phyloP scores from a whole-genome alignment of 2,329 filamentous ascomycete species.

The Drechslerella dactyloides region DNA sequence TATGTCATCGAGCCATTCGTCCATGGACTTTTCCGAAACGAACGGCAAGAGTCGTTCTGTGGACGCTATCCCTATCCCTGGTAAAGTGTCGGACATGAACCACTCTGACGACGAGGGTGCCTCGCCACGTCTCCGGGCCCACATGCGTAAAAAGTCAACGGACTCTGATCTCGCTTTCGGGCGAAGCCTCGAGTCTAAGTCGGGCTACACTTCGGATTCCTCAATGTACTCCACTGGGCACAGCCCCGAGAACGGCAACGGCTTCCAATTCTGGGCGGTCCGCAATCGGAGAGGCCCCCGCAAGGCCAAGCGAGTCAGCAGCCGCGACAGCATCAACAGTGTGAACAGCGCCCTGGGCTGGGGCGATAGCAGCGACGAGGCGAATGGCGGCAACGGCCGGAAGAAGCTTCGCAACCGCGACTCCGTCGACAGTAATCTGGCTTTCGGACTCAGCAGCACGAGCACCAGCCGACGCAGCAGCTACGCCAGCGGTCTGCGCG shows the following conservation, averaged over 20 bases:
- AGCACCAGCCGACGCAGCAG: conserved; percentile 41
- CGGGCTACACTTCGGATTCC: conserved; percentile 47
- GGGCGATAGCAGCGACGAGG: conserved; percentile 38
- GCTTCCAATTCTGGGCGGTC: conserved; percentile 40
- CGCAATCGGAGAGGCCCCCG: conserved; percentile 31
- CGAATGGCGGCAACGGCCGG: conserved; percentile 13
- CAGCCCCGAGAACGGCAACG: conserved; percentile 32
- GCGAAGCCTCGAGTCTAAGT: conserved; percentile 23
- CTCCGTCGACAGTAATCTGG: conserved; percentile 40
- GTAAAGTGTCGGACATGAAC: conserved; percentile 36
- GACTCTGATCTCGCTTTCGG: conserved; percentile 40
- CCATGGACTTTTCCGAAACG: conserved; percentile 30
- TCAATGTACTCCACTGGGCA: conserved; percentile 40
- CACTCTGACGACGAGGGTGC: conserved; percentile 46
- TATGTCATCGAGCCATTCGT: conserved; percentile 40
- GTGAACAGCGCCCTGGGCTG: conserved; percentile 42
- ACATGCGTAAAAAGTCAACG: conserved; percentile 48
- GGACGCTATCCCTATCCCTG: conserved; percentile 38
- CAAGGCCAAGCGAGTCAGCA: conserved; percentile 37
- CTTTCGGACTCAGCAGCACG: conserved; percentile 38
- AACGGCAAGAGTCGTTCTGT: conserved; percentile 10
- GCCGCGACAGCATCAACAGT: conserved; percentile 45
- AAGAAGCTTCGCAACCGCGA: conserved; percentile 29
- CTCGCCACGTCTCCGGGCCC: conserved; percentile 34
- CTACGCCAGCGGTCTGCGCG: conserved; percentile 24